phyloP scores from a whole-genome alignment of 75 land plant genomes.

The Picea sitchensis region DNA sequence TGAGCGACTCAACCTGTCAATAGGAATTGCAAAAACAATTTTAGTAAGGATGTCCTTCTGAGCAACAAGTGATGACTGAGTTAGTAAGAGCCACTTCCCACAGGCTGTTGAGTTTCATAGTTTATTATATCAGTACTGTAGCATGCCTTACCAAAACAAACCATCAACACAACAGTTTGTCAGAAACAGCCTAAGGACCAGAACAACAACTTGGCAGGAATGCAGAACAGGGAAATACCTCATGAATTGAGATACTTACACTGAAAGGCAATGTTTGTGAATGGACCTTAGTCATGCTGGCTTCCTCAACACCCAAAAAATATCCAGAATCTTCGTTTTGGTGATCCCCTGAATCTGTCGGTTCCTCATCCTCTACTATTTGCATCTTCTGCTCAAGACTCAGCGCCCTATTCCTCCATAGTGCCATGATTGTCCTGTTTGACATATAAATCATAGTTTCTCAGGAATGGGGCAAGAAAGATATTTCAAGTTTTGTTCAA shows the following conservation, averaged over 20 bases:
- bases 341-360: constrained; percentile 35
- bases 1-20: constrained; percentile 44
- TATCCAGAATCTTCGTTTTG: constrained; percentile 62
- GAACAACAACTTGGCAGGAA: constrained; percentile 1
- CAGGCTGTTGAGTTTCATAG: neutral
- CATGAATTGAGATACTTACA: constrained; percentile 39
- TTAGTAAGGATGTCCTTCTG: neutral
- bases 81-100: neutral
- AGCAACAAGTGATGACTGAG: neutral
- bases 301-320: constrained; percentile 68
- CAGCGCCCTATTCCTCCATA: constrained; percentile 79
- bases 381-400: constrained; percentile 83
- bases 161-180: neutral
- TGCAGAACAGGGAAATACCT: constrained; percentile 1
- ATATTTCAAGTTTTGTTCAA: too few relatives aligned
- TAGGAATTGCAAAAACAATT: neutral
- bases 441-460: neutral
- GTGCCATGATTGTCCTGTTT: constrained; percentile 76
- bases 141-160: neutral
- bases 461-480: neutral
- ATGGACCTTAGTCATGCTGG: constrained; percentile 55
- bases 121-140: neutral
- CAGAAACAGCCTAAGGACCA: neutral
- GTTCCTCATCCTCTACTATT: constrained; percentile 56
- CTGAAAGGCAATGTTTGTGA: constrained; percentile 49